Base-by-base conservation (phyloP, 257 asterid species). In the Primulina eburnea region DNA sequence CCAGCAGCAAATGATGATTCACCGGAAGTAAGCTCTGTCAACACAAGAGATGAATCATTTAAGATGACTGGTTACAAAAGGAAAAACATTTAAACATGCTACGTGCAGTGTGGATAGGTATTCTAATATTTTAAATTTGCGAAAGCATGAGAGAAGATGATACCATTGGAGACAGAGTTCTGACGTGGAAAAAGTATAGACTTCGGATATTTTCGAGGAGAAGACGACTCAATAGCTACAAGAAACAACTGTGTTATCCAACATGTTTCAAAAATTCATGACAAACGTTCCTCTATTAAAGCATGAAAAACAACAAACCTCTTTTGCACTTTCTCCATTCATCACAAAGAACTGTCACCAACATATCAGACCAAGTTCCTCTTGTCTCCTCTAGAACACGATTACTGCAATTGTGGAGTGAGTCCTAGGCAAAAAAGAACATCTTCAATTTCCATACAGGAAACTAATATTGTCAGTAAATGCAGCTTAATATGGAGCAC, bases 321-420 rank as follows among this genome's bases (percentile, higher is more conserved):
- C 96, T 87, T 89, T 94, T 94, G 88, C 99, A 94, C 80, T 89
- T 89, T 82, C 89, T 89, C 99, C 99, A 94, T 84, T 94, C 97
- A 77, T 94, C 93, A 79, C 85, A 85, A 47, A 94, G 80, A 73
- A 86, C 80, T 16, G 83, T 66, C 65, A 84, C 80, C 74, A 94
- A 80, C 71, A 86, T 50, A 85, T 94, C 99, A 77, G 86, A 74
- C 99, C 99, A 94, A 69, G 88, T 79, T 79, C 99, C 97, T 69
- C 77, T 81, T 37, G 96, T 76, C 87, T 94, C 97, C 84, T 85
- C 86, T 52, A 94, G 75, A 73, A 94, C 84, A 76, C 75, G 78
- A 62, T 70, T 73, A 72, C 82, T 63, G 75, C 91, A 86, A 61
- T 70, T 71, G 67, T 66, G 81, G 78, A 87, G 83, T 20, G 99